Evolutionary conservation across 345 rosid genomes (phyloP).

Genomic region (Anacardium occidentale): DNA sequence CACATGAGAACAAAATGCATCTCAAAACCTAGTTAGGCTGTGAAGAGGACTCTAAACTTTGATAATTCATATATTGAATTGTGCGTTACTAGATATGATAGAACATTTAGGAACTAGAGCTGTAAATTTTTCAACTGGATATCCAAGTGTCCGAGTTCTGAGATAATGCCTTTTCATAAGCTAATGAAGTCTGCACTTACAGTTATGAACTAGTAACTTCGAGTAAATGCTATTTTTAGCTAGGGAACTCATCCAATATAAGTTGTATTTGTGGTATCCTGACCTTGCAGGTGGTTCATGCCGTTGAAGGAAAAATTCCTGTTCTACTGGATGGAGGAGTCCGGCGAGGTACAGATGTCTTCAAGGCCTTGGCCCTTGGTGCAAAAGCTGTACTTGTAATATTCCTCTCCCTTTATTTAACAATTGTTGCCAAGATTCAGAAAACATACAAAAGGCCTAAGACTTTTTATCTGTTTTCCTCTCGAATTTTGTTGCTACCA

Average conservation of each 20-base stretch:
- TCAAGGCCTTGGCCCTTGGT: slow-evolving; percentile 90
- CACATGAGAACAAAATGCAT: not conserved
- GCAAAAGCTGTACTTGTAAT: slow-evolving; percentile 83
- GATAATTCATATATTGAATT: not conserved
- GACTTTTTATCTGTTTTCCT: not conserved
- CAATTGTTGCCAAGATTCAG: not conserved
- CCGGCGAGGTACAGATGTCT: slow-evolving; percentile 77
- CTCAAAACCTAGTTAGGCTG: not conserved
- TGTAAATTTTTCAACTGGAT: too few species aligned
- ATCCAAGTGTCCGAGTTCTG: too few species aligned
- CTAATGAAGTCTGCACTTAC: not conserved
- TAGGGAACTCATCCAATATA: not conserved
- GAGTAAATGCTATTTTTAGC: too few species aligned
- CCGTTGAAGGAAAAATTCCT: slow-evolving; percentile 67
- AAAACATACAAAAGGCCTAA: not conserved
- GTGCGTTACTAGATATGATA: too few species aligned
- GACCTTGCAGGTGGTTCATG: slow-evolving; percentile 61
- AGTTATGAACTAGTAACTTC: not conserved
- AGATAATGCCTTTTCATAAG: too few species aligned
- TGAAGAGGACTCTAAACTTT: not conserved
- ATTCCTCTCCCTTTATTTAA: not conserved
- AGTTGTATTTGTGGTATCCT: not conserved
- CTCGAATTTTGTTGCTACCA: not conserved
- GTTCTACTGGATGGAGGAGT: slow-evolving; percentile 87
- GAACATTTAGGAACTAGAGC: too few species aligned